Evolutionary conservation across 2,329 filamentous ascomycete species (phyloP), one percentile per base, ranked within the genome.

Genomic region (Fusarium duplospermum): DNA sequence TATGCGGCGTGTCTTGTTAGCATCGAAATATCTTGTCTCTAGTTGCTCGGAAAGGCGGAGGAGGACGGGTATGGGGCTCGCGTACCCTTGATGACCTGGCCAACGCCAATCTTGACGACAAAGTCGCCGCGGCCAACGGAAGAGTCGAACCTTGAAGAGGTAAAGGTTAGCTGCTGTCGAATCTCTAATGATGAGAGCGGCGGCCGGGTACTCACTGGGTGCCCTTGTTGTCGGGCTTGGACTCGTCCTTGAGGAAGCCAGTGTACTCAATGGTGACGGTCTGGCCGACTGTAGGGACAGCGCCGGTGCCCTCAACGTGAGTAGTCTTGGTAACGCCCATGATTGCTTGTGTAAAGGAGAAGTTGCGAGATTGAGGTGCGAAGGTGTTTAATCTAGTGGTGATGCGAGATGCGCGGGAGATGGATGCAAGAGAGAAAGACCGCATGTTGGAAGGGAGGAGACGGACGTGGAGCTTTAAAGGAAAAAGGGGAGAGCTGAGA

Each of bases 211-310:
- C 92, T 80, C 86, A 97, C 95, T 94, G 81, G 29, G 83, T 84
- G 79, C 95, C 95, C 88, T 93, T 90, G 80, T 89, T 87, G 67
- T 90, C 87, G 20, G 88, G 83, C 82, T 90, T 84, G 73, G 80
- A 84, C 24, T 86, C 80, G 80, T 97, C 92, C 84, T 93, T 93
- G 73, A 98, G 88, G 85, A 87, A 98, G 79, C 96, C 96, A 47
- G 93, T 96, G 89, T 98, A 98, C 85, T 96, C 91, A 81, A 98
- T 97, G 80, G 89, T 90, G 80, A 98, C 94, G 29, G 85, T 90
- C 82, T 98, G 91, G 75, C 94, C 93, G 18, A 81, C 79, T 75
- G 84, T 81, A 67, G 96, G 93, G 74, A 84, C 86, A 78, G 90
- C 82, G 66, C 88, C 87, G 79, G 88, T 88, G 80, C 96, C 95